Evolutionary conservation across 192 early-diverging fungal species (phyloP), one percentile per base, ranked within the genome.

Genomic region (Diversispora eburnea): DNA sequence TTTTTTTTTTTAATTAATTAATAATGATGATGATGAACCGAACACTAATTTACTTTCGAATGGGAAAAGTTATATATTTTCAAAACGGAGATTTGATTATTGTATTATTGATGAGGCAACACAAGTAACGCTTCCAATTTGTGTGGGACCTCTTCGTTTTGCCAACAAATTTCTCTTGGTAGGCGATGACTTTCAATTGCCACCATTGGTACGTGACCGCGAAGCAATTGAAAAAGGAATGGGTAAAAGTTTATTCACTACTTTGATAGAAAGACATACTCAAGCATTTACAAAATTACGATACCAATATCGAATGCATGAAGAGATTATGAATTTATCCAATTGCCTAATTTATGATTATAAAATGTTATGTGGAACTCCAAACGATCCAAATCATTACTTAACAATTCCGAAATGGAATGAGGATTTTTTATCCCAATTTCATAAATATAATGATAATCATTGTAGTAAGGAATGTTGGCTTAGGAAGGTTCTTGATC

Each of bases 31-130:
- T 49, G 48, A 13, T 17, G 51, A 54, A 54, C 12, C 10, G 10
- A 54, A 54, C 51, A 10, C 12, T 10, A 17, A 17, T 13, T 13
- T 15, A 33, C 51, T 41, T 19, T n/a, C 45, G 52, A 4, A 6
- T 5, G 17, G 8, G 45, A 3, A 55, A 15, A 43, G 48, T 12
- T 42, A 33, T 5, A 63, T 63, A 63, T 96, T 6, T 95, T 97
- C 73, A 75, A 84, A 4, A 85, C 84, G 67, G 85, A 91, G 52
- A 57, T 98, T 98, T 78, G 97, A 98, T 78, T 96, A 94, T 77
- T 97, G 95, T 75, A 95, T 98, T 62, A 88, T 98, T 5, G 97
- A 98, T 79, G 97, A 98, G 71, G 95, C 95, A 8, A 94, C 95
- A 15, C 97, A 98, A 79, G 87, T 98, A 33, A 94, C 93, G 17